Evolutionary conservation across 2,329 filamentous ascomycete species (phyloP).

Genomic region (Phialophora macrospora): DNA sequence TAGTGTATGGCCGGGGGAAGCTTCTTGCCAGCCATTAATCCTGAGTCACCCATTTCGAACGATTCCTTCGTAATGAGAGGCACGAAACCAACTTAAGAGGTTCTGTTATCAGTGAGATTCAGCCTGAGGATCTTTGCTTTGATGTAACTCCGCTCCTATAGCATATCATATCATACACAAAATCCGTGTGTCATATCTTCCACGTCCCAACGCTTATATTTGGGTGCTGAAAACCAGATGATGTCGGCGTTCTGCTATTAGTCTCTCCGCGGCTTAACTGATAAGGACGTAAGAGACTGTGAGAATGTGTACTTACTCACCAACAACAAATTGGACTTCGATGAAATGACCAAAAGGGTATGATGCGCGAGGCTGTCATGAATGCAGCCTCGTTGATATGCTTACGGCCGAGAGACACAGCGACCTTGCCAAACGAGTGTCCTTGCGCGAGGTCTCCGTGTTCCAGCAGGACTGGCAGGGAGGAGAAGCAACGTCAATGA

Average conservation of each 20-base stretch:
- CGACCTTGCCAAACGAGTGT: not conserved
- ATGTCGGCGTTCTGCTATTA: conserved; percentile 9
- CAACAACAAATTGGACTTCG: not conserved
- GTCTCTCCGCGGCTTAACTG: conserved; percentile 16
- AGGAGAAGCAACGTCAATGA: not conserved
- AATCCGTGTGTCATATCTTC: no score
- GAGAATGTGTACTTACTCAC: not conserved
- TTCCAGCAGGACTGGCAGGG: not conserved
- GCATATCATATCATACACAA: conserved; percentile 3
- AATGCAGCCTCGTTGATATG: conserved; percentile 15
- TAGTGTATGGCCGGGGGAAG: conserved; percentile 33
- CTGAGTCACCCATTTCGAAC: conserved; percentile 9
- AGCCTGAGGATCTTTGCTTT: not conserved
- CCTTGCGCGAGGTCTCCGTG: not conserved
- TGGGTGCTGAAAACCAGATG: not conserved
- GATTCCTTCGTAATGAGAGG: not conserved
- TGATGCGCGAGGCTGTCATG: conserved; percentile 20
- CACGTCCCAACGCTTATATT: conserved; percentile 6
- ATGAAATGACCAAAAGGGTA: conserved; percentile 20
- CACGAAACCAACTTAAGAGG: not conserved
- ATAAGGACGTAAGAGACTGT: conserved; percentile 27
- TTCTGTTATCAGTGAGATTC: not conserved
- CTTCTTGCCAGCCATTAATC: not conserved
- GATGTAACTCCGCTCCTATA: not conserved
- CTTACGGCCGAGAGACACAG: conserved; percentile 26